Base-by-base conservation (phyloP, 2,329 filamentous ascomycete genomes). In the Pseudohalonectria lignicola region DNA sequence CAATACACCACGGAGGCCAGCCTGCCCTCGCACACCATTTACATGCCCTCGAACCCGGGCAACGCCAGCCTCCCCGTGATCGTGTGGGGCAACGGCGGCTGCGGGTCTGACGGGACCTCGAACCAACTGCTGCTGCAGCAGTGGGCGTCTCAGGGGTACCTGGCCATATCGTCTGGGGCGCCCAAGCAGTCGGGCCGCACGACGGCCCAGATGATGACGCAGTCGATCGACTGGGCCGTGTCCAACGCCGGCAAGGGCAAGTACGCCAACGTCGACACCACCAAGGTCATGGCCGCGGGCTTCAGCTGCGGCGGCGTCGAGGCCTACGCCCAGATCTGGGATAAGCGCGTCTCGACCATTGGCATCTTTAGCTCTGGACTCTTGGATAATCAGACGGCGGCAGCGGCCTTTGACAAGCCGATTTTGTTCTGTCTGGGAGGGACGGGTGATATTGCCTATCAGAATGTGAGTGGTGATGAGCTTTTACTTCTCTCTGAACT, bases 51-150 rank as follows among this genome's bases (percentile, higher is more conserved):
- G 20, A 21, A 43, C 33, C 39, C 45, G 6, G 15, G 31, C 1
- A 40, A 31, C 37, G 20, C 42, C 41, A 46, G 39, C 17, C 43
- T 55, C 15, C 52, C 52, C 18, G 46, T 54, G 23, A 34, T 55
- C n/a, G 42, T 55, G 19, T 55, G 51, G 51, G 53, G 52, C 33
- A 53, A 55, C 42, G 49, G 51, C 34, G 53, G 39, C 18, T 55
- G 52, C 47, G 40, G 40, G 20, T 45, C 44, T 39, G 41, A 53
- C 41, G 45, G 44, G 23, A 34, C 41, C 2, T 34, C 25, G 28
- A 41, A 46, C 29, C 34, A 21, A 3, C 26, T 32, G 36, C 47
- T 53, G 31, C 43, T 50, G n/a, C 41, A 44, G 16, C 43, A 54
- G 36, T 35, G 54, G 25, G 51, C 51, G 8, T 48, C 48, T 16